Base-by-base conservation (phyloP, 2,329 filamentous ascomycete genomes). In the Trichoderma sp. region DNA sequence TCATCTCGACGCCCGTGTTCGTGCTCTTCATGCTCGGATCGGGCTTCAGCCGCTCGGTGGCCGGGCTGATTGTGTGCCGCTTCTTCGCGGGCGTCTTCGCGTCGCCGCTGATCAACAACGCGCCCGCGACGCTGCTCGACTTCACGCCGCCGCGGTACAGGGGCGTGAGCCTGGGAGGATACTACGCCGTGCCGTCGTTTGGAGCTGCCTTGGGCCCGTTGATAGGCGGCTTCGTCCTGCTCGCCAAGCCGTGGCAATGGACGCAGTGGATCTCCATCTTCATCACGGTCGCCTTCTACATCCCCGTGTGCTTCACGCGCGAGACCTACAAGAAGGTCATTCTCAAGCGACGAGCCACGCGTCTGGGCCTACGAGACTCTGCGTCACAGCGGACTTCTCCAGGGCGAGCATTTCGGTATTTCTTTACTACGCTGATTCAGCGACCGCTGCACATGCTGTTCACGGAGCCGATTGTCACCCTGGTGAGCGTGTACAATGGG, bases 21-120 rank as follows among this genome's bases (percentile, higher is more conserved):
- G 77, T 93, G 30, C 92, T 93, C 74, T 84, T 91, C 68, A 89
- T 93, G 67, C 89, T 90, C 1, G 90, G 89, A 66, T 90, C 90
- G 2, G 85, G 68, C 2, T 70, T 93, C 0, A 81, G 90, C 6
- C 80, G 87, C 69, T 92, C 92, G 68, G 89, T 92, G 26, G 82
- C 77, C 15, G 92, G 89, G 0, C 82, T 95, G 2, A 79, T 92
- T 6, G 87, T 90, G 17, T 91, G 88, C 72, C 85, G 91, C 44
- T 90, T 91, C 78, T 85, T 90, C 61, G 84, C 84, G 6, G 86
- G 87, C 44, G 76, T 84, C 7, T 88, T 88, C 71, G 87, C 86
- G 10, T 84, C 85, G 1, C 85, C 84, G 7, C 83, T 86, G 3
- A 77, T 89, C 68, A 88, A 85, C 39, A 88, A 88, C 71, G 82